Evolutionary conservation across 495 filamentous ascomycete species (phyloP), one percentile per base, ranked within the genome.

Genomic region (Penicillium cinerascens): DNA sequence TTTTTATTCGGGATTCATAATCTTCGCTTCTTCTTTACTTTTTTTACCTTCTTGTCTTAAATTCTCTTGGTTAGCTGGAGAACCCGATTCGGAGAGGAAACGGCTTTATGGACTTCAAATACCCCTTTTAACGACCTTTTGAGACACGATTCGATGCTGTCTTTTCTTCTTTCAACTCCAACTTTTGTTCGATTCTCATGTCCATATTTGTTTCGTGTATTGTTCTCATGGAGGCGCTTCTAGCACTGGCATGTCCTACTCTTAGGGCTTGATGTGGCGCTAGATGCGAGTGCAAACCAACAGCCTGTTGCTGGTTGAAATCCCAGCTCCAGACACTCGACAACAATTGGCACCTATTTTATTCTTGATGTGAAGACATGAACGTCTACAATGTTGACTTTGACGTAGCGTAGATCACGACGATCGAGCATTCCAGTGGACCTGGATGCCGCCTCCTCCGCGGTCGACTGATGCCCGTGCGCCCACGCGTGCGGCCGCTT

Each of bases 81-180:
- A 63, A 49, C 47, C 49, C 46, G n/a, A n/a, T 25, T 44, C 38
- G 49, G 52, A 58, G 55, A 62, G 55, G 60, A 64, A 56, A 61
- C 54, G 60, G 60, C 49, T 56, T 66, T 56, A 66, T 46, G 59
- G 41, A 43, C 48, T 64, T 68, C 55, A 61, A 70, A 73, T 70
- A 71, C 68, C 67, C 43, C 53, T 63, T 54, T 51, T 52, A 44
- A 57, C 51, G 52, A 56, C 35, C 45, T 55, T 55, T 60, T 47
- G 63, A n/a, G 55, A 55, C 61, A 73, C 44, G 70, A 71, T 61
- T 66, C 65, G 55, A 73, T 54, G 66, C 43, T 57, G 56, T 33
- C 16, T 50, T 52, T 58, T 49, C 38, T 48, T 44, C 50, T 54
- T 36, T n/a, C n/a, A n/a, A 38, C 44, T 55, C 51, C 44, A 17